Base-by-base conservation (phyloP, 2,329 filamentous ascomycete species). In the Neobulgaria alba region DNA sequence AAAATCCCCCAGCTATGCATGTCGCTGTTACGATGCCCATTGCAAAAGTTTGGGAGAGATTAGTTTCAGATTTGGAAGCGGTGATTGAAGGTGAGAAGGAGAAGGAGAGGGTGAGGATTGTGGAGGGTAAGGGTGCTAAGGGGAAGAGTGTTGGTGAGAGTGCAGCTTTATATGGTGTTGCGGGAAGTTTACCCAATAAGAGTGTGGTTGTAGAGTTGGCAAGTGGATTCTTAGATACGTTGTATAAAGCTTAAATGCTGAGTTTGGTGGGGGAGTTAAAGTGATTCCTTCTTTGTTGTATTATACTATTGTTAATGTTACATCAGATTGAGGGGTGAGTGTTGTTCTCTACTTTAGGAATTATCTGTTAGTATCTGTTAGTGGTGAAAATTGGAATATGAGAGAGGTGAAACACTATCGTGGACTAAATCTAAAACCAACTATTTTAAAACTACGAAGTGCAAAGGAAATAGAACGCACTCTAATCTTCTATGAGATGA, bases 111-210 rank as follows among this genome's bases (percentile, higher is more conserved):
- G 82, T 80, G 49, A 70, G 82, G 37, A 68, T 77, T 32, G 80
- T 77, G 1, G 79, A 86, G 64, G 81, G 82, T 9, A 82, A 79
- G 63, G 71, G 71, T 0, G 63, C 66, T 21, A 74, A 79, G 62
- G 80, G 78, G 26, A 77, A 79, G 60, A 78, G 76, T 17, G 73
- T 78, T 53, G 86, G 86, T 1, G 85, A 95, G 60, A 79, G 86
- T 10, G 85, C 87, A 1, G 89, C 89, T 3, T 66, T 98, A 47
- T 98, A 98, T 63, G 92, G 92, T 40, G 89, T 98, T 42, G 92
- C 92, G 0, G 92, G 92, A 4, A 93, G 85, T 57, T 65, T 98
- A 62, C 92, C 92, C 1, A 93, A 98, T 61, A 96, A 96, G 75
- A 87, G 84, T 52, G 82, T 98, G 23, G 88, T 98, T 21, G 85